phyloP scores from a whole-genome alignment of 2,329 filamentous ascomycete species.

The Clonostachys byssicola region DNA sequence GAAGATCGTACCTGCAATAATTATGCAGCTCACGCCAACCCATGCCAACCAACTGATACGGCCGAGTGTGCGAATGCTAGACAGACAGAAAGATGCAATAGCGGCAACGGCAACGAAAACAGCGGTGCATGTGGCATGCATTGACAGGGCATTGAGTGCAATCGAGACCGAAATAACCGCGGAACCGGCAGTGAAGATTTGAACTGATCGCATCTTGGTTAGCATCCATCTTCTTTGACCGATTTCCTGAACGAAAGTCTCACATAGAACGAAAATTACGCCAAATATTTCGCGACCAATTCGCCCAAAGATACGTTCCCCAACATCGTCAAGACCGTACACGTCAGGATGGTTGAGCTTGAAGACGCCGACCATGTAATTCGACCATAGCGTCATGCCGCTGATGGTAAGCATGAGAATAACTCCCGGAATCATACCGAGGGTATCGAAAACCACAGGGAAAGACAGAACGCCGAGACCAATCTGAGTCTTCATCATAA shows the following conservation, averaged over 20 bases:
- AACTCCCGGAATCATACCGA: constrained; percentile 3
- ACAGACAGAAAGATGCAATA: constrained; percentile 89
- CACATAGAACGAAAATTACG: constrained; percentile 11
- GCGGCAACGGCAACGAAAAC: constrained; percentile 57
- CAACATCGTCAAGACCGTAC: constrained; percentile 50
- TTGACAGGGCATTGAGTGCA: constrained; percentile 30
- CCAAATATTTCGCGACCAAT: constrained; percentile 36
- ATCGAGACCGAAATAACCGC: constrained; percentile 35
- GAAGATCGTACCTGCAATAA: constrained; percentile 13
- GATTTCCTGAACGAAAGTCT: neutral
- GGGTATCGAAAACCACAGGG: constrained; percentile 1
- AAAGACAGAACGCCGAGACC: constrained; percentile 3
- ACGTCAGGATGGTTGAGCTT: constrained; percentile 44
- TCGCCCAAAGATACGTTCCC: constrained; percentile 40
- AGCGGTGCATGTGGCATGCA: constrained; percentile 31
- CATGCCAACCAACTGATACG: constrained; percentile 25
- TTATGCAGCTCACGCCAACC: constrained; percentile 19
- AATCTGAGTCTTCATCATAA: constrained; percentile 16
- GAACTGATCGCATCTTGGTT: constrained; percentile 2
- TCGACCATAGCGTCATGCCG: constrained; percentile 1
- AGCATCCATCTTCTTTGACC: neutral
- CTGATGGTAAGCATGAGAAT: neutral
- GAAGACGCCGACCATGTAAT: constrained; percentile 31
- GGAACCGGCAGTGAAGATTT: constrained; percentile 23
- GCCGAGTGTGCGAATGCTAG: constrained; percentile 62